Evolutionary conservation across 2,329 filamentous ascomycete genomes (phyloP), one percentile per base, ranked within the genome.

Genomic region (Exophiala mesophila): DNA sequence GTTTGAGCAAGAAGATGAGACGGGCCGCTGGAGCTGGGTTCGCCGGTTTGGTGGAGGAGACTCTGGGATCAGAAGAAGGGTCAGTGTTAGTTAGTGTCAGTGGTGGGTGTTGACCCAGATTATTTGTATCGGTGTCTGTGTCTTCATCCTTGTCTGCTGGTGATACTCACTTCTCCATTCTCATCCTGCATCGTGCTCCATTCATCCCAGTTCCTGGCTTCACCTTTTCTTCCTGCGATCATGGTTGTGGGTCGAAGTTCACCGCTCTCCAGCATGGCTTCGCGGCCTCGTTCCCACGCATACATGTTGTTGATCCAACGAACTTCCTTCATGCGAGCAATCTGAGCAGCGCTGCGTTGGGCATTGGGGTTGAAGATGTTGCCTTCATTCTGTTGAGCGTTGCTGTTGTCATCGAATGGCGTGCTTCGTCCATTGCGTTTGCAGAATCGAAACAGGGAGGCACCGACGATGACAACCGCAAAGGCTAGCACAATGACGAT

Each of bases 311-410:
- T 51, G 45, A 48, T 41, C 38, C 39, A 43, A 37, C 48, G 45
- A 12, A 51, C 48, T 26, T 51, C 48, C 19, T 33, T 48, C 48
- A 51, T 44, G 18, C 48, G 42, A 3, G 45, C 42, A 7, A 20
- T 23, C 13, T 51, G 48, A 5, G 29, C 29, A n/a, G 41, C 41
- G 5, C 39, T 32, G 9, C 39, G 41, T 15, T 23, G 41, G 5
- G 47, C 7, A 30, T 40, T 40, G 44, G 48, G 38, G 41, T 57
- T 46, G 36, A 49, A 53, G 8, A 47, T 47, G 1, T 49, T 44
- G 3, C 45, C 52, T 5, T 48, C 45, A 30, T 43, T 42, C 6
- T 12, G 7, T 6, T 6, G 7, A 12, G 6, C 6, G 12, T 26
- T 26, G 13, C 13, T 34, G 3, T 53, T 44, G 5, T 49, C 53